A percentile compares a stretch with the other conserved stretches of the same genome.
phyloP scores from a whole-genome alignment of 2,329 filamentous ascomycete species.

The Tolypocladium endophyticum region DNA sequence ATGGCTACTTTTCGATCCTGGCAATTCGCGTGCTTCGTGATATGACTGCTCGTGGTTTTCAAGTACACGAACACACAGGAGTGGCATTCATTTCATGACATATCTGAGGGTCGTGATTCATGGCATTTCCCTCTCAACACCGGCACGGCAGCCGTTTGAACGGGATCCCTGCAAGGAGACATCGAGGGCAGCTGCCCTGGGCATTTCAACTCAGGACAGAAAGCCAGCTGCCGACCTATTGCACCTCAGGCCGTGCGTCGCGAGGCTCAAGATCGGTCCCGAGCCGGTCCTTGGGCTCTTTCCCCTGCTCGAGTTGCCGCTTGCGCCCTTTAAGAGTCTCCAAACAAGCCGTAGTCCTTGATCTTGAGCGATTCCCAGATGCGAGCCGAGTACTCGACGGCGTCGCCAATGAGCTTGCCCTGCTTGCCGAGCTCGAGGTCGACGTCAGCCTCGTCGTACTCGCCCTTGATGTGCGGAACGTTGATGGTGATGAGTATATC shows the following conservation, averaged over 20 bases:
- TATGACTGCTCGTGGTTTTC: neutral
- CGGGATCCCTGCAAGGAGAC: too few relatives aligned
- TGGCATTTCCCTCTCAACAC: neutral
- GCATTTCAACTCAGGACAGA: too few relatives aligned
- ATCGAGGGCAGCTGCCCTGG: too few relatives aligned
- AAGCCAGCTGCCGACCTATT: neutral
- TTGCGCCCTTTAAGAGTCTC: constrained; percentile 10
- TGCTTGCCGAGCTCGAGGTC: constrained; percentile 54
- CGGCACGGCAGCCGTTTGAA: neutral
- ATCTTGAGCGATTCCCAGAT: constrained; percentile 69
- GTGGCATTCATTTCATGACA: neutral
- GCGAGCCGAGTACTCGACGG: constrained; percentile 54
- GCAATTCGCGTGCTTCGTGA: neutral
- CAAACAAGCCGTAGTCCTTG: constrained; percentile 71
- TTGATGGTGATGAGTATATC: constrained; percentile 83
- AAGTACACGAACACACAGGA: neutral
- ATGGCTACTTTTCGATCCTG: neutral
- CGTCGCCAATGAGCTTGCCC: constrained; percentile 58
- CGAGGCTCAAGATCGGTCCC: neutral
- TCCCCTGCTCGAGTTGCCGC: neutral
- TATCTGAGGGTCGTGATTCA: neutral
- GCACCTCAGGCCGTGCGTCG: neutral
- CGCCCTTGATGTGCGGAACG: constrained; percentile 69
- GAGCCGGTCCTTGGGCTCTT: neutral
- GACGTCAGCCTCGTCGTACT: constrained; percentile 64